phyloP scores from a whole-genome alignment of 345 rosid genomes.

The Barbarea vulgaris region DNA sequence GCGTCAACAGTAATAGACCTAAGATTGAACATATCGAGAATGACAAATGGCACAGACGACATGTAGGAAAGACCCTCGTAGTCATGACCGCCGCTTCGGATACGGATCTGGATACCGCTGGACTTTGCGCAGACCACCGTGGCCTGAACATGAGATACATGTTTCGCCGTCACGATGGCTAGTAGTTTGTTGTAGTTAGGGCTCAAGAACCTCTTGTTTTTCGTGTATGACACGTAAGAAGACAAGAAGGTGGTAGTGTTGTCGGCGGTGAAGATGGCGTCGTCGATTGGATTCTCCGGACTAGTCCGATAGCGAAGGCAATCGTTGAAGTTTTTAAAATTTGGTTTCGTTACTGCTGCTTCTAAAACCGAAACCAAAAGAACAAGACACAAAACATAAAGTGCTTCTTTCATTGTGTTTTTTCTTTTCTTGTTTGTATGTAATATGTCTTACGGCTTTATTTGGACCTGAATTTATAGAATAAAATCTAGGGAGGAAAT shows the following conservation, averaged over 20 bases:
- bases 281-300: conserved; percentile 3
- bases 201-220: conserved; percentile 41
- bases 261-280: background rate
- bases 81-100: conserved; percentile 62
- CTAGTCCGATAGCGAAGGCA: background rate
- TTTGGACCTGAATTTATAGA: background rate
- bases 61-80: conserved; percentile 54
- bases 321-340: background rate
- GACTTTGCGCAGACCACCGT: conserved; percentile 50
- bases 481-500: background rate
- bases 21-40: conserved; percentile 54
- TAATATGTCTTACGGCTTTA: background rate
- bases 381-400: background rate
- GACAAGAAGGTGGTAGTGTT: conserved; percentile 9
- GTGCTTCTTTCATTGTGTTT: background rate
- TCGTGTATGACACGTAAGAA: conserved; percentile 42
- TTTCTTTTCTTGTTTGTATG: background rate
- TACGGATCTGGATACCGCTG: conserved; percentile 46
- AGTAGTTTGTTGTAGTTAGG: conserved; percentile 41
- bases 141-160: conserved; percentile 46
- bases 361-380: conserved; percentile 13
- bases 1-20: conserved; percentile 39
- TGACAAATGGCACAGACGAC: conserved; percentile 46
- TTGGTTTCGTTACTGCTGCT: background rate
- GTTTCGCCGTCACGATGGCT: conserved; percentile 40